phyloP scores from a whole-genome alignment of 2,329 filamentous ascomycete genomes.

The Stachybotrys elegans region DNA sequence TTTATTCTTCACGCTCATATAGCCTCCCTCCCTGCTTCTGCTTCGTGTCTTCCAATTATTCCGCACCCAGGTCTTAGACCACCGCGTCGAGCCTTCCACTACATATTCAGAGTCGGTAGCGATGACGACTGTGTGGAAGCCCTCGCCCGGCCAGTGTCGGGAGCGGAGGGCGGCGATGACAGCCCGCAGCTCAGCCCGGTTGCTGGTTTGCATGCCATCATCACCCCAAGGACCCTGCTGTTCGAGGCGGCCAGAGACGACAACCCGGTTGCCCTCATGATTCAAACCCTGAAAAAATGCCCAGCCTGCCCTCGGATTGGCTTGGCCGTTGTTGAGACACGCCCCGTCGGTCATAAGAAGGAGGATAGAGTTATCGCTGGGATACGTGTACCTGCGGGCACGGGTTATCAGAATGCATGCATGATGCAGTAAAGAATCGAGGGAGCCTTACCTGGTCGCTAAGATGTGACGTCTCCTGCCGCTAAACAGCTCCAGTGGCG shows the following conservation, averaged over 20 bases:
- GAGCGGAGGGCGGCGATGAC: slow-evolving; percentile 44
- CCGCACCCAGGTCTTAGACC: slow-evolving; percentile 35
- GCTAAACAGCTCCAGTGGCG: not conserved
- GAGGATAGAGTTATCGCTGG: not conserved
- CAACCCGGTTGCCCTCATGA: slow-evolving; percentile 7
- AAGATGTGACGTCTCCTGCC: not conserved
- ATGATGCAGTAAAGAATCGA: not conserved
- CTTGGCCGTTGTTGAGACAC: slow-evolving; percentile 17
- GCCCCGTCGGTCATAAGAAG: slow-evolving; percentile 27
- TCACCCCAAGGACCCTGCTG: slow-evolving; percentile 34
- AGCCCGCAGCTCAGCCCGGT: slow-evolving; percentile 51
- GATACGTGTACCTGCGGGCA: not conserved
- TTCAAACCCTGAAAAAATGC: slow-evolving; percentile 24
- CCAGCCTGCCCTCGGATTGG: slow-evolving; percentile 33
- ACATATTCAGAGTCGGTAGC: slow-evolving; percentile 51
- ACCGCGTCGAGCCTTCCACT: slow-evolving; percentile 37
- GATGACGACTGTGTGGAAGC: slow-evolving; percentile 38
- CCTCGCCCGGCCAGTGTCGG: slow-evolving; percentile 36
- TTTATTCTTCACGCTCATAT: slow-evolving; percentile 37
- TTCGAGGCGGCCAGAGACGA: slow-evolving; percentile 33
- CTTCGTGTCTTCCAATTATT: slow-evolving; percentile 37
- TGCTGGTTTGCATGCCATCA: slow-evolving; percentile 31
- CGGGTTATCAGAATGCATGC: not conserved
- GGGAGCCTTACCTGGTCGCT: not conserved
- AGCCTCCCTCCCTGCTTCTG: slow-evolving; percentile 8